These are phyloP conservation scores for Penicillium soppii DNA, from an alignment of 495 filamentous ascomycete species.

Conservation along the genomic window DNA sequence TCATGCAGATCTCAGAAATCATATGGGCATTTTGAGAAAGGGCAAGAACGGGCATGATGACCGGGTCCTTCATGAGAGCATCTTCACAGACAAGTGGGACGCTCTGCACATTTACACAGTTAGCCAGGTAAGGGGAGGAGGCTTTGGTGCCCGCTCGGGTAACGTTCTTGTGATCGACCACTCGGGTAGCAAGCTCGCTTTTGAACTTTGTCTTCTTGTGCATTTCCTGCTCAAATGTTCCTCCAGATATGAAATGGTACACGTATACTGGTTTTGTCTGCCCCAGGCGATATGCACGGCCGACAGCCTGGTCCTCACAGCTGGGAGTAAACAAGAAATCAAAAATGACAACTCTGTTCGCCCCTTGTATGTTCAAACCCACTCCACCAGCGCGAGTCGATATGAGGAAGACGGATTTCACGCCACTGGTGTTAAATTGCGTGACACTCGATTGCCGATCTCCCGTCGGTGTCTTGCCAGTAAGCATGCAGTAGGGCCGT, in stretches of 20 bases:
- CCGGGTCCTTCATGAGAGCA: too few relatives aligned
- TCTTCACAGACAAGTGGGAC: too few relatives aligned
- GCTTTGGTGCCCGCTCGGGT: conserved; percentile 52
- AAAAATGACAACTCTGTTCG: conserved; percentile 86
- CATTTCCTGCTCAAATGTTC: conserved; percentile 74
- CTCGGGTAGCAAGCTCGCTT: conserved; percentile 69
- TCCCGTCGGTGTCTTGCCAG: conserved; percentile 56
- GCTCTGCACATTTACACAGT: conserved; percentile 37
- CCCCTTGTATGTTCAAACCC: conserved; percentile 79
- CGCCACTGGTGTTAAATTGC: conserved; percentile 57
- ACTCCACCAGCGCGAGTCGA: conserved; percentile 80
- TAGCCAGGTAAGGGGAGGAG: conserved; percentile 52
- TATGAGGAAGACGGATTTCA: conserved; percentile 65
- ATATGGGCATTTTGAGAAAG: too few relatives aligned
- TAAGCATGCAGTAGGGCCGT: conserved; percentile 55
- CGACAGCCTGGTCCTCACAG: conserved; percentile 85
- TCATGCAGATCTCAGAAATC: too few relatives aligned
- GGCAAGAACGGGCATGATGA: too few relatives aligned
- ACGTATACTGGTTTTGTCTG: conserved; percentile 83
- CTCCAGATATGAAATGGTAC: conserved; percentile 78
- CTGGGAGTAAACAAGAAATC: conserved; percentile 81
- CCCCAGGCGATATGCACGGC: conserved; percentile 82
- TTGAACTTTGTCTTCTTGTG: conserved; percentile 78
- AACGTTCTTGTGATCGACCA: conserved; percentile 81
- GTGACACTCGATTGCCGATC: conserved; percentile 61